These are phyloP conservation scores for Sporopachydermia cereana DNA, from an alignment of 1,139 yeast genomes.

Conservation along the genomic window DNA sequence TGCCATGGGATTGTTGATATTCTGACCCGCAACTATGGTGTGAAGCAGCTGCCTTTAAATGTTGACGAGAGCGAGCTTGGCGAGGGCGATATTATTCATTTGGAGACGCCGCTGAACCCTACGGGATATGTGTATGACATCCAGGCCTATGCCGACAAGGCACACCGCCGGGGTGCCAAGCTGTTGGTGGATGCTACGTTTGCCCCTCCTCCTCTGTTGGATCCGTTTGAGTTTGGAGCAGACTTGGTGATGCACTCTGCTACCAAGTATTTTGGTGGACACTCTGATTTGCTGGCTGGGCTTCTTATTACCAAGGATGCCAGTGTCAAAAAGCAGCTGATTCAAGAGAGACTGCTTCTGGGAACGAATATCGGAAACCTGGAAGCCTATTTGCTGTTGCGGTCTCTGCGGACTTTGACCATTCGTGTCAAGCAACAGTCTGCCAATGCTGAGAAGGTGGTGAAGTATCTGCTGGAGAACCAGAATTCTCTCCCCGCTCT, in stretches of 20 bases:
- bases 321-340: constrained; percentile 33
- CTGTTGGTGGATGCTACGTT: constrained; percentile 76
- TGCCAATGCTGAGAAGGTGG: constrained; percentile 50
- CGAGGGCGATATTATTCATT: constrained; percentile 68
- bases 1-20: constrained; percentile 58
- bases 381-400: constrained; percentile 59
- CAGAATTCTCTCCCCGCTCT: constrained; percentile 36
- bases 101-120: constrained; percentile 88
- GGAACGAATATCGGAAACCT: constrained; percentile 75
- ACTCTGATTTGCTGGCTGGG: constrained; percentile 85
- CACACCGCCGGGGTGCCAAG: constrained; percentile 60
- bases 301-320: constrained; percentile 50
- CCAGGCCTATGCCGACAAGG: constrained; percentile 45
- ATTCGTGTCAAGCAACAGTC: constrained; percentile 60
- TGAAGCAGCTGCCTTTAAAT: constrained; percentile 40
- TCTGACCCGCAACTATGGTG: constrained; percentile 47
- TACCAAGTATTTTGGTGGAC: constrained; percentile 88
- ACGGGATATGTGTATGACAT: constrained; percentile 62
- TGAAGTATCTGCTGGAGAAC: constrained; percentile 43
- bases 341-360: constrained; percentile 49
- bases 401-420: constrained; percentile 74
- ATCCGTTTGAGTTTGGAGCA: constrained; percentile 71
- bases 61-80: constrained; percentile 37
- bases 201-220: constrained; percentile 86
- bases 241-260: constrained; percentile 84